Evolutionary conservation across 2,329 filamentous ascomycete species (phyloP).

Genomic region (Colletotrichum tofieldiae): DNA sequence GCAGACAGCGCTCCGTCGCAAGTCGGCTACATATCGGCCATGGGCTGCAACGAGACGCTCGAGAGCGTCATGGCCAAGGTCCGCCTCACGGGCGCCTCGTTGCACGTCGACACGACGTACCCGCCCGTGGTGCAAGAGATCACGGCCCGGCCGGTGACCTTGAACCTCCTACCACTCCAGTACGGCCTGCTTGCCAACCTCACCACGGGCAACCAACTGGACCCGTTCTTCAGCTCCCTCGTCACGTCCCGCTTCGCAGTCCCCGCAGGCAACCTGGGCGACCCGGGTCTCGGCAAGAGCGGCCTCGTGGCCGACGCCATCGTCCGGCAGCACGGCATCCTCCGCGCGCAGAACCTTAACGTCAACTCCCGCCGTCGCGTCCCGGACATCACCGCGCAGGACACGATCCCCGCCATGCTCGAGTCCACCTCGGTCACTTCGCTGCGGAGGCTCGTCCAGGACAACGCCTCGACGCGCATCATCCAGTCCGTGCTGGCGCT

Average conservation of each 20-base stretch:
- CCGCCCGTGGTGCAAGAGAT: constrained; percentile 50
- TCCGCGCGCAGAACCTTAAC: constrained; percentile 55
- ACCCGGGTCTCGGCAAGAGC: constrained; percentile 39
- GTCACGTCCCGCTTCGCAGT: constrained; percentile 53
- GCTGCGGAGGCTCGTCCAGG: constrained; percentile 48
- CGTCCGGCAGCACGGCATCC: constrained; percentile 54
- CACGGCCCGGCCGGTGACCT: constrained; percentile 43
- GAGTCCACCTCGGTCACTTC: constrained; percentile 41
- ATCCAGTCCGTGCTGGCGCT: constrained; percentile 52
- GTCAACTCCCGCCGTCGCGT: constrained; percentile 43
- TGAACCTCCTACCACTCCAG: constrained; percentile 48
- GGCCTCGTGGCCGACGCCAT: constrained; percentile 52
- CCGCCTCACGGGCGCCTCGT: constrained; percentile 45
- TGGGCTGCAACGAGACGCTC: constrained; percentile 58
- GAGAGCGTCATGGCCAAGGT: constrained; percentile 49
- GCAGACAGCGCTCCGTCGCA: constrained; percentile 46
- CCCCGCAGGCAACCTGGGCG: constrained; percentile 47
- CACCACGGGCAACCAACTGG: constrained; percentile 49
- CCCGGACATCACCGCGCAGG: constrained; percentile 19
- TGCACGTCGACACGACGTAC: constrained; percentile 49
- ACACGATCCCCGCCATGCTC: constrained; percentile 36
- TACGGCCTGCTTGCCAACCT: constrained; percentile 51
- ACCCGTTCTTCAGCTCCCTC: constrained; percentile 55
- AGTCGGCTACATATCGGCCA: constrained; percentile 51
- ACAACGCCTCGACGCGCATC: constrained; percentile 52